phyloP scores from a whole-genome alignment of 768 basidiomycete genomes.

The Lyophyllum atratum region DNA sequence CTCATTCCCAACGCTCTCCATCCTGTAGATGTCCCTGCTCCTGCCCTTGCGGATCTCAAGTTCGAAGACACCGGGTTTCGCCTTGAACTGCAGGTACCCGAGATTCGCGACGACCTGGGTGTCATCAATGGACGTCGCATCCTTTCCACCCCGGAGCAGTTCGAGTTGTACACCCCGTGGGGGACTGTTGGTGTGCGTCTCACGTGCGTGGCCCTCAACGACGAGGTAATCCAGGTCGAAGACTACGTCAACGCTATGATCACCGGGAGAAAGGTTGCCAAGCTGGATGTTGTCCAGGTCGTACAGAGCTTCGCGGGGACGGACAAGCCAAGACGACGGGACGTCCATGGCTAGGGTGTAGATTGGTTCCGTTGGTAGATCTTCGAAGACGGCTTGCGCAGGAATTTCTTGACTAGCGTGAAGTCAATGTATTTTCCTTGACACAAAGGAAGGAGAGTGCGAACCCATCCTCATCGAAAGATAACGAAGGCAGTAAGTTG shows the following conservation, averaged over 20 bases:
- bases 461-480: conserved; percentile 75
- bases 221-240: conserved; percentile 92
- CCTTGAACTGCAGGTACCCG: conserved; percentile 95
- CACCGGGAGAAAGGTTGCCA: conserved; percentile 57
- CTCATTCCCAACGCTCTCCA: conserved; percentile 87
- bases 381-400: conserved; percentile 62
- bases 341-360: conserved; percentile 95
- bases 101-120: conserved; percentile 94
- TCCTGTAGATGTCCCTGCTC: conserved; percentile 74
- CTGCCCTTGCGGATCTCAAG: conserved; percentile 83
- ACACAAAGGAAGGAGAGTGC: conserved; percentile 19
- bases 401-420: conserved; percentile 54
- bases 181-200: conserved; percentile 59
- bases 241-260: conserved; percentile 70
- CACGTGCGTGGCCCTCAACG: conserved; percentile 93
- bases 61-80: conserved; percentile 84
- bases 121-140: conserved; percentile 63
- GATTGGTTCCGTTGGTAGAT: conserved; percentile 82
- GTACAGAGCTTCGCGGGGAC: conserved; percentile 83
- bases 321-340: conserved; percentile 89
- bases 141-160: conserved; percentile 47
- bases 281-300: conserved; percentile 97
- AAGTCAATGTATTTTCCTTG: neutral
- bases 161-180: conserved; percentile 93
- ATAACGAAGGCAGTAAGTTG: conserved; percentile 54